phyloP scores from a whole-genome alignment of 73 alveolate species.

The Halteria grandinella region DNA sequence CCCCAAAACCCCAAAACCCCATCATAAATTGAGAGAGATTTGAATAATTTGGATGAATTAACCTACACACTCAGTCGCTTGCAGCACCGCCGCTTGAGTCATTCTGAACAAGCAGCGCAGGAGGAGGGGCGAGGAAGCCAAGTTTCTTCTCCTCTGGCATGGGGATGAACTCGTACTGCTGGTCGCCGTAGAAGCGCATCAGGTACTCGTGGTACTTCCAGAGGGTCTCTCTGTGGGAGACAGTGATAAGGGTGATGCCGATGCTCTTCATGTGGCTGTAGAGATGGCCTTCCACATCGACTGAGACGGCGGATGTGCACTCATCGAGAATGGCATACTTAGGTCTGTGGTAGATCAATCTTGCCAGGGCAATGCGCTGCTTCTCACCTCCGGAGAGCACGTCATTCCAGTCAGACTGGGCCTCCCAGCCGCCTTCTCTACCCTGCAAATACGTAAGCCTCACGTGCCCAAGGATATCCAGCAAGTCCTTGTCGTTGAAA shows the following conservation, averaged over 20 bases:
- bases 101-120: too few relatives aligned
- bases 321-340: slow-evolving; percentile 91
- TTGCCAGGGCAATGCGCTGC: slow-evolving; percentile 94
- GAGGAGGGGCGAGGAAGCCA: too few relatives aligned
- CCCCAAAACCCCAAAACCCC: too few relatives aligned
- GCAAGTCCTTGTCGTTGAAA: slow-evolving; percentile 68
- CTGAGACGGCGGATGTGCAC: slow-evolving; percentile 91
- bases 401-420: slow-evolving; percentile 87
- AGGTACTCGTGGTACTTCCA: slow-evolving; percentile 91
- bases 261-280: slow-evolving; percentile 79
- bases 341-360: slow-evolving; percentile 93
- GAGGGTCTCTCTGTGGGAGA: slow-evolving; percentile 87
- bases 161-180: slow-evolving; percentile 27
- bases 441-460: slow-evolving; percentile 76
- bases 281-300: slow-evolving; percentile 87
- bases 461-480: slow-evolving; percentile 74
- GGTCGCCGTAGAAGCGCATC: slow-evolving; percentile 83
- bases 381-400: slow-evolving; percentile 93
- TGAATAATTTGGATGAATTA: too few relatives aligned
- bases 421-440: slow-evolving; percentile 87
- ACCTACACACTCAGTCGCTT: too few relatives aligned
- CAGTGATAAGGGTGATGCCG: slow-evolving; percentile 93
- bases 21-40: too few relatives aligned
- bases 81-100: too few relatives aligned
- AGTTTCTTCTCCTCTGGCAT: slow-evolving; percentile 53